A percentile compares a stretch with the other conserved stretches of the same genome.
Evolutionary conservation across 306 rosid genomes (phyloP).

Genomic region (Glycine soja): DNA sequence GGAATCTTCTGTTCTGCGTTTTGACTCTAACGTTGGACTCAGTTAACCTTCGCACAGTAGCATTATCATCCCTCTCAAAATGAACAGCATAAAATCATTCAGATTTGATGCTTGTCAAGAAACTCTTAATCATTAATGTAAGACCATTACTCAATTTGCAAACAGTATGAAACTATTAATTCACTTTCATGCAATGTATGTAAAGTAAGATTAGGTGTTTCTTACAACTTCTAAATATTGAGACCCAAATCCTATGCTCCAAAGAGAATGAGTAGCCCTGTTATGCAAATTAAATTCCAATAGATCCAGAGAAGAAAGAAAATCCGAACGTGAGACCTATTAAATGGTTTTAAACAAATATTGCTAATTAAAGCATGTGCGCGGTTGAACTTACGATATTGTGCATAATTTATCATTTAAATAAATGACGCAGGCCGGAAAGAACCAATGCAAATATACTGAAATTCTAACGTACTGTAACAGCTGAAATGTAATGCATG

Average conservation of each 20-base stretch:
- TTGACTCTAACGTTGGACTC: neutral
- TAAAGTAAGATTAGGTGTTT: neutral
- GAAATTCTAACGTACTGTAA: neutral
- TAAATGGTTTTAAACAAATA: neutral
- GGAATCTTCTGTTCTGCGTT: neutral
- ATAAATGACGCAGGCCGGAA: neutral
- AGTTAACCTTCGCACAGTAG: neutral
- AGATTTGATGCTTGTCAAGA: constrained; percentile 17
- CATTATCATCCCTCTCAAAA: neutral
- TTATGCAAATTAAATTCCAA: constrained; percentile 30
- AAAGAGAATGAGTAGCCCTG: neutral
- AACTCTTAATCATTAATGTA: neutral
- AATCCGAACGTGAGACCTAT: neutral
- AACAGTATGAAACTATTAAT: neutral
- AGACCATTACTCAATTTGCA: constrained; percentile 2
- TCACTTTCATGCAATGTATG: neutral
- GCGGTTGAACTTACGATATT: neutral
- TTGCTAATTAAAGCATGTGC: neutral
- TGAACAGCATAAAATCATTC: neutral
- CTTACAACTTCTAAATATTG: neutral
- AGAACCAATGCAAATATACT: neutral
- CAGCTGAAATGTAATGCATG: neutral
- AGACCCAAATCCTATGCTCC: constrained; percentile 1
- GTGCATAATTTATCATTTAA: neutral
- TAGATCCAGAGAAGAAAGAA: neutral